phyloP scores from a whole-genome alignment of 1,139 yeast genomes.

The Debaryomyces sp. region DNA sequence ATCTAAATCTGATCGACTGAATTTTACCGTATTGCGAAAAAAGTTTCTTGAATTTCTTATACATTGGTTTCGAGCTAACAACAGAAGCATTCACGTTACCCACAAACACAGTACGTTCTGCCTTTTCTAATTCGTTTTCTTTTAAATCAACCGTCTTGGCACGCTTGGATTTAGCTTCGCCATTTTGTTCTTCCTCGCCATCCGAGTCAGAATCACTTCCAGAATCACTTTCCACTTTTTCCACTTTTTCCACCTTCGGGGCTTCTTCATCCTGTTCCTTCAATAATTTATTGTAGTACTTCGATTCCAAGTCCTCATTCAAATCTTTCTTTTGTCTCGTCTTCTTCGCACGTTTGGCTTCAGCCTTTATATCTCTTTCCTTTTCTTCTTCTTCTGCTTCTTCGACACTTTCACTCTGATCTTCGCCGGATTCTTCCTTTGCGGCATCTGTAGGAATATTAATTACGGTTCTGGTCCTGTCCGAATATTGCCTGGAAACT shows the following conservation, averaged over 20 bases:
- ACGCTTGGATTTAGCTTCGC: slow-evolving; percentile 15
- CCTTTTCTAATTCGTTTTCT: slow-evolving; percentile 76
- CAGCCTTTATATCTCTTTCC: slow-evolving; percentile 18
- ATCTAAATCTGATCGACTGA: slow-evolving; percentile 83
- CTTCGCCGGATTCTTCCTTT: slow-evolving; percentile 4
- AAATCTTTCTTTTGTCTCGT: slow-evolving; percentile 31
- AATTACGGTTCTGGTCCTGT: slow-evolving; percentile 28
- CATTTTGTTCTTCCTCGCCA: slow-evolving; percentile 1
- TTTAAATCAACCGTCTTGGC: slow-evolving; percentile 54
- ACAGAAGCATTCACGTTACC: slow-evolving; percentile 79
- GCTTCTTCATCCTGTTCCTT: slow-evolving; percentile 24
- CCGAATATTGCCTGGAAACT: slow-evolving; percentile 32
- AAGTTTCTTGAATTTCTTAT: slow-evolving; percentile 64
- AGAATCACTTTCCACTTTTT: slow-evolving; percentile 20
- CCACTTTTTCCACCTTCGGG: slow-evolving; percentile 9
- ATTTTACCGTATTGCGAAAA: slow-evolving; percentile 63
- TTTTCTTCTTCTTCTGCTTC: slow-evolving; percentile 18
- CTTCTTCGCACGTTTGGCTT: slow-evolving; percentile 21
- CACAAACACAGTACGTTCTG: slow-evolving; percentile 85
- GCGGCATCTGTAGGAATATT: slow-evolving; percentile 17
- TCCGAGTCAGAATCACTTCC: slow-evolving; percentile 13
- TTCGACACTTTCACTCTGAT: slow-evolving; percentile 17
- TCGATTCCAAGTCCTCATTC: slow-evolving; percentile 50
- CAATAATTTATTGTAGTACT: slow-evolving; percentile 46
- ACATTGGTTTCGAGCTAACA: slow-evolving; percentile 62